These are phyloP conservation scores for Cystofilobasidium capitatum DNA, from an alignment of 768 basidiomycete genomes.

Conservation along the genomic window DNA sequence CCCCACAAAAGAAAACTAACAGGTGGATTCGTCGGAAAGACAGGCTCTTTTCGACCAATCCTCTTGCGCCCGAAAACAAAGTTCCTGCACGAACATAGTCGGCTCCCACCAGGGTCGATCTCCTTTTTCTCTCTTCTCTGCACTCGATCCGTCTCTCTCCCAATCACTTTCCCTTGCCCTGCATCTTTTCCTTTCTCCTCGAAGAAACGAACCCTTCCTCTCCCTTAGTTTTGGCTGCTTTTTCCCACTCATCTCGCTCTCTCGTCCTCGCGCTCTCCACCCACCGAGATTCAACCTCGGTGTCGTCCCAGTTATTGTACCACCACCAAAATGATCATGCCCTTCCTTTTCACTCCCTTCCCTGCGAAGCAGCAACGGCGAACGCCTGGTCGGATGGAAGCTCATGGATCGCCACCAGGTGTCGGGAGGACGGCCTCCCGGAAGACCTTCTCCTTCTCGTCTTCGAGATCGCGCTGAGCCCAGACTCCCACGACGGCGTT, in stretches of 20 bases:
- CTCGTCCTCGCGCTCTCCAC: background rate
- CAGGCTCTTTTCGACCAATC: background rate
- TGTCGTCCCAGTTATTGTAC: too few relatives aligned
- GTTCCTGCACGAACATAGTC: background rate
- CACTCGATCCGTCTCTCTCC: background rate
- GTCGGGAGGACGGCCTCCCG: too few relatives aligned
- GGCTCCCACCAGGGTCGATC: too few relatives aligned
- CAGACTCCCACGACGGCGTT: conserved; percentile 1
- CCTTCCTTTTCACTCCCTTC: too few relatives aligned
- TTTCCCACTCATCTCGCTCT: too few relatives aligned
- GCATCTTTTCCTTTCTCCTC: background rate
- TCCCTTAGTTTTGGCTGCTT: background rate
- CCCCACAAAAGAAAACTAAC: background rate
- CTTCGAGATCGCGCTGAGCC: conserved; percentile 1
- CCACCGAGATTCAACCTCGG: too few relatives aligned
- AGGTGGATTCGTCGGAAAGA: background rate
- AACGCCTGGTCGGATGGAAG: too few relatives aligned
- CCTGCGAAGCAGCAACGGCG: too few relatives aligned
- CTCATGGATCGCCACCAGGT: too few relatives aligned
- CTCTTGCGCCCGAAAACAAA: background rate
- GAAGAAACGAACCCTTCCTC: background rate
- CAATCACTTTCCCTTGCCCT: background rate
- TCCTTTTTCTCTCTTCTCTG: background rate
- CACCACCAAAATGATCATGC: too few relatives aligned
- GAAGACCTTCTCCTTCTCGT: background rate